phyloP scores from a whole-genome alignment of 2,329 filamentous ascomycete species.

The Didymosphaeria variabile region DNA sequence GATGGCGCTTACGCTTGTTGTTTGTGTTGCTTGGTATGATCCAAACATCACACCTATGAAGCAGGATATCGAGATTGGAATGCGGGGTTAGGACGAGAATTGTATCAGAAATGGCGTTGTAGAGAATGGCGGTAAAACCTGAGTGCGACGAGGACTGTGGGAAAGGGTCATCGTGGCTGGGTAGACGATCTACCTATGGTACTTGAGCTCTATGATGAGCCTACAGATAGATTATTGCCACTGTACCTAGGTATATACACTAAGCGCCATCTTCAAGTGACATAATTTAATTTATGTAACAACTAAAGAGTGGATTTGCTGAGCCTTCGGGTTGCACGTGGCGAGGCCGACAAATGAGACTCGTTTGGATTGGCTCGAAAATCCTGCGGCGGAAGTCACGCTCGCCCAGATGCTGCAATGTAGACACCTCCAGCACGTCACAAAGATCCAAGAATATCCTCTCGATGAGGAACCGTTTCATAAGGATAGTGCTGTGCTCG shows the following conservation, averaged over 20 bases:
- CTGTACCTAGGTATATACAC: too few relatives aligned
- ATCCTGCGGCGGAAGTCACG: background rate
- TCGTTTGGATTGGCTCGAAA: background rate
- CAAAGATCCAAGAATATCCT: background rate
- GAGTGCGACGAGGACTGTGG: background rate
- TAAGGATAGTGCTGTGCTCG: background rate
- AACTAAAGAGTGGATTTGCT: background rate
- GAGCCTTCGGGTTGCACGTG: background rate
- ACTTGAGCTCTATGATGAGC: background rate
- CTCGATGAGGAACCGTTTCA: background rate
- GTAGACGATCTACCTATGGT: background rate
- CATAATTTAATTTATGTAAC: background rate
- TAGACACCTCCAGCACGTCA: background rate
- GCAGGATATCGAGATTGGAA: conserved; percentile 13
- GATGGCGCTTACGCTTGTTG: conserved; percentile 22
- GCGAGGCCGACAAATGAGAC: background rate
- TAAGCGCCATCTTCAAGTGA: background rate
- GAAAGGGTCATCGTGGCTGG: background rate
- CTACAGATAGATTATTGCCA: background rate
- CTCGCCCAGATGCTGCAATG: background rate
- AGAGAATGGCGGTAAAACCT: background rate
- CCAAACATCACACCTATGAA: conserved; percentile 25
- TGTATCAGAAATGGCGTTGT: background rate
- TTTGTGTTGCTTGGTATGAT: conserved; percentile 26
- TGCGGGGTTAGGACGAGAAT: background rate